Percentiles rank a stretch among this genome's conserved stretches.
phyloP scores from a whole-genome alignment of 2,329 filamentous ascomycete species.

The Phaeomoniella chlamydospora region DNA sequence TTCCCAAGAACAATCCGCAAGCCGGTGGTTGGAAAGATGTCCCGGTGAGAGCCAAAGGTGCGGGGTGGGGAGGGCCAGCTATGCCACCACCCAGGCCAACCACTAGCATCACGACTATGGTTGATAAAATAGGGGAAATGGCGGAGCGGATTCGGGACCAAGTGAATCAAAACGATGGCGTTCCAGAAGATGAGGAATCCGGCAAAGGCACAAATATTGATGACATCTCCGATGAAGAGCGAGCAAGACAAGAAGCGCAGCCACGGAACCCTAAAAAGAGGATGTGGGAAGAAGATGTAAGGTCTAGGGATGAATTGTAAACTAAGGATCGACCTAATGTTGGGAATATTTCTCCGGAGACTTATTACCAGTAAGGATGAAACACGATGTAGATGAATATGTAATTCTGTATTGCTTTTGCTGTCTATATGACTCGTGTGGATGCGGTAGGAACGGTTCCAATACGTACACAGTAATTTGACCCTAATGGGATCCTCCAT shows the following conservation, averaged over 20 bases:
- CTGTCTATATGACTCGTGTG: no score
- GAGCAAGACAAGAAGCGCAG: constrained; percentile 19
- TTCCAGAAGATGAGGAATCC: constrained; percentile 5
- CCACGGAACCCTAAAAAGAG: constrained; percentile 32
- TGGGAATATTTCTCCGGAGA: no score
- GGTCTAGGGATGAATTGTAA: constrained; percentile 20
- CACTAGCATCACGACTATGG: constrained; percentile 17
- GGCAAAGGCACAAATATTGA: constrained; percentile 16
- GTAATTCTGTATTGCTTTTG: neutral
- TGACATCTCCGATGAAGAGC: constrained; percentile 20
- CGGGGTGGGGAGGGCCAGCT: constrained; percentile 27
- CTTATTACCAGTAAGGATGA: no score
- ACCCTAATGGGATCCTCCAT: no score
- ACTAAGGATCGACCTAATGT: no score
- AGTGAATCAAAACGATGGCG: neutral
- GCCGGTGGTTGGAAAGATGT: constrained; percentile 2
- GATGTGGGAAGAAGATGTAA: constrained; percentile 24
- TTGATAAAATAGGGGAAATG: constrained; percentile 27
- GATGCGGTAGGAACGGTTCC: no score
- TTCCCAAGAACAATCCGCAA: neutral
- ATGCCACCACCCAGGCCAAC: constrained; percentile 9
- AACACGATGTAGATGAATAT: no score
- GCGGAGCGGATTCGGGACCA: constrained; percentile 13
- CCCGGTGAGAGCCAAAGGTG: constrained; percentile 13
- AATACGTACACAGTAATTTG: no score